These are phyloP conservation scores for Sporobolomyces pararoseus DNA, from an alignment of 768 basidiomycete genomes.

Conservation along the genomic window DNA sequence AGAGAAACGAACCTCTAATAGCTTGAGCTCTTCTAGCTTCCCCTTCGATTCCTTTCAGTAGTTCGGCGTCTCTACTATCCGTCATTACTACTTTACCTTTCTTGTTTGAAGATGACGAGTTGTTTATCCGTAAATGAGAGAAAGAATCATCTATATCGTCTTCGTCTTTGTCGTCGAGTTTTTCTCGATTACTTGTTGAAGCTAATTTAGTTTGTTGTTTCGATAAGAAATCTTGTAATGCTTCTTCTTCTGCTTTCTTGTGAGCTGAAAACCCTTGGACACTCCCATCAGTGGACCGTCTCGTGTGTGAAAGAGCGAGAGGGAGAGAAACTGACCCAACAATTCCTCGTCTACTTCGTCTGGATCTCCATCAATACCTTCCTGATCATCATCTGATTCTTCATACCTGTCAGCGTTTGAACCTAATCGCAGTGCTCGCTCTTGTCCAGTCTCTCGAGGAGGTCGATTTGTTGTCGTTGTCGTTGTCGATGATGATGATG, in stretches of 20 bases:
- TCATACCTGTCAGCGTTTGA: conserved; percentile 24
- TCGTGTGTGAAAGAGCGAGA: neutral
- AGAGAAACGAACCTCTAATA: conserved; percentile 10
- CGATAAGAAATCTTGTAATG: conserved; percentile 13
- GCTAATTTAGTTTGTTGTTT: conserved; percentile 7
- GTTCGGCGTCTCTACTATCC: neutral
- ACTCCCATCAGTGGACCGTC: neutral
- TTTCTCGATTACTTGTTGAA: neutral
- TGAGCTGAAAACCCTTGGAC: conserved; percentile 1
- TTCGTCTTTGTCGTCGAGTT: conserved; percentile 1
- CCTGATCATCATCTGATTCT: conserved; percentile 14
- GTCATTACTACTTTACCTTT: neutral
- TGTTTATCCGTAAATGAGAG: conserved; percentile 23
- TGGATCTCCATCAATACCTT: neutral
- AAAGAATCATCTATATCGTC: conserved; percentile 33
- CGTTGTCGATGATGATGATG: neutral
- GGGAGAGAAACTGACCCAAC: neutral
- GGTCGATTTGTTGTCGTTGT: neutral
- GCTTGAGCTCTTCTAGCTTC: conserved; percentile 32
- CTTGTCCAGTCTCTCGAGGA: conserved; percentile 8
- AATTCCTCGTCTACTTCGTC: neutral
- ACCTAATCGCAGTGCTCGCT: conserved; percentile 19
- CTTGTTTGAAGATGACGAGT: neutral
- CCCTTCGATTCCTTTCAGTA: conserved; percentile 13
- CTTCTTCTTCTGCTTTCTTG: conserved; percentile 11